Base-by-base conservation (phyloP, 1,139 yeast species). In the Arxiozyma telluris region DNA sequence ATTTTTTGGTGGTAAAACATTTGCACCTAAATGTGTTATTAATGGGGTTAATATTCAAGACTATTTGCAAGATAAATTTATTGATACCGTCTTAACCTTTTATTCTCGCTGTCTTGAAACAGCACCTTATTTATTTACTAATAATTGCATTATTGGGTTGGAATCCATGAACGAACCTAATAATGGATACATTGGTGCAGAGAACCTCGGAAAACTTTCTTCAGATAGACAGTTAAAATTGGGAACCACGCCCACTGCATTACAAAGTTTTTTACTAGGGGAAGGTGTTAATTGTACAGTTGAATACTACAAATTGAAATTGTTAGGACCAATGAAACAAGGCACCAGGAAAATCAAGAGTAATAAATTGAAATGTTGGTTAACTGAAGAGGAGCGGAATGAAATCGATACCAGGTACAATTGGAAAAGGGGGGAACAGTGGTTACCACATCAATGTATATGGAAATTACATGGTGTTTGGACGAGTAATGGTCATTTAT, bases 111-210 rank as follows among this genome's bases (percentile, higher is more conserved):
- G 90, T 4, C 71, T 74, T 50, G 66, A 66, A 0, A 61, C 63
- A 1, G 76, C 82, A 1, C 86, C 87, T 0, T 74, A 77, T 15
- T 71, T 88, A 68, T 73, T 87, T 55, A 75, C 76, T 25, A 67
- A 74, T 9, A 71, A 75, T 22, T 62, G 66, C 47, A 70, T 87
- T 4, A 63, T 90, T 18, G 98, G 97, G 3, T 78, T 89, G 65
- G 98, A 91, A 70, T 80, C 88, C 51, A 69, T 91, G 74, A 91
- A 91, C 67, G 98, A 91, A 67, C 98, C 98, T 2, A 86, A 82
- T 61, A 64, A 72, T 54, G 93, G 94, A 0, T 74, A 80, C 54
- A 73, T 82, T 50, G 89, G 88, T 0, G 76, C 75, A 51, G 70
- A 70, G 1, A 71, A 82, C 63, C 66, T 85, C 50, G 72, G 70